Conservation (phyloP, 164 flowering plant species). For the Nymphaea thermarum region DNA sequence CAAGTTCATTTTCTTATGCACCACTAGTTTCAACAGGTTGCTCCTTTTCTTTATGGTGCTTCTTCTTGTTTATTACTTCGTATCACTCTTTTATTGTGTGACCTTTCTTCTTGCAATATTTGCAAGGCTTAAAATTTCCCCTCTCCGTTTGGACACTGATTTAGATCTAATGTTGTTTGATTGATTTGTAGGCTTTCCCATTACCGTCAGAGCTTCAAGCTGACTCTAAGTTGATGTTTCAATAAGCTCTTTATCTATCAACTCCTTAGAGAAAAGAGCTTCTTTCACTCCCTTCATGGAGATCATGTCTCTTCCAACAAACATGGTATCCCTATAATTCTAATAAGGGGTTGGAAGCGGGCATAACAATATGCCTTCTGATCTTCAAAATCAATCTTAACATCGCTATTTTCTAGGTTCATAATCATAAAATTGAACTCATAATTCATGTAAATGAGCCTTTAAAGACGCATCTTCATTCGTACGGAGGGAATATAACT, state of each 20-base stretch:
- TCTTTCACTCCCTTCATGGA: neutral
- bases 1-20: neutral
- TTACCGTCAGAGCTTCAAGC: neutral
- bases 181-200: neutral
- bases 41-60: neutral
- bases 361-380: neutral
- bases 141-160: neutral
- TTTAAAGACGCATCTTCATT: neutral
- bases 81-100: neutral
- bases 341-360: neutral
- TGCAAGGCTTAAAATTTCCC: neutral
- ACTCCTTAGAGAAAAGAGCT: neutral
- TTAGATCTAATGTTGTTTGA: neutral
- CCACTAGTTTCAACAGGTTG: neutral
- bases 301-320: neutral
- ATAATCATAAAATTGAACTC: neutral
- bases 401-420: neutral
- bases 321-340: neutral
- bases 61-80: neutral
- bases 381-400: neutral
- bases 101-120: neutral
- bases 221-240: neutral
- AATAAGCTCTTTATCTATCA: neutral
- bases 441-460: neutral
- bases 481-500: neutral